Percentiles rank a stretch among this genome's conserved stretches.
These are phyloP conservation scores for Crithidia fasciculata DNA, from an alignment of 208 protist species.

Conservation along the genomic window DNA sequence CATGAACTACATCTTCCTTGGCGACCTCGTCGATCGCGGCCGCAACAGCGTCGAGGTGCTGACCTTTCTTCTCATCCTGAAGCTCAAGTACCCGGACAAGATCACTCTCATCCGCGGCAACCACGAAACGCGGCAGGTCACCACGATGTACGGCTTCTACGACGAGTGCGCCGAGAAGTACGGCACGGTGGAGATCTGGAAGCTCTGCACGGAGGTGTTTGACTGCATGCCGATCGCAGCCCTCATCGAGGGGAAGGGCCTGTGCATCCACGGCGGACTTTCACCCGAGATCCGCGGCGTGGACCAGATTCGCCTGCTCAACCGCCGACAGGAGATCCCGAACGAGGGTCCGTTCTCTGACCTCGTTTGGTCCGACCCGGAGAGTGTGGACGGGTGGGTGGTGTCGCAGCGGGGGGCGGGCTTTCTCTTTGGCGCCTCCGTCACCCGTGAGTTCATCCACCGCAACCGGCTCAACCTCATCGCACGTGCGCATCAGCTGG, in stretches of 20 bases:
- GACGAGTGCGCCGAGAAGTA: constrained; percentile 91
- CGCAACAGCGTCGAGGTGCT: constrained; percentile 95
- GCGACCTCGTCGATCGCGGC: constrained; percentile 96
- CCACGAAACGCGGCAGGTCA: constrained; percentile 89
- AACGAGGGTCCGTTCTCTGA: constrained; percentile 88
- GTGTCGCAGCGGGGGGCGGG: constrained; percentile 87
- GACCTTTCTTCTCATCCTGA: constrained; percentile 92
- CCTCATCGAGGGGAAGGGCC: constrained; percentile 95
- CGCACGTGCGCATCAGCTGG: constrained; percentile 91
- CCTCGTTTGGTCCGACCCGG: constrained; percentile 92
- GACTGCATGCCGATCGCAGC: constrained; percentile 99
- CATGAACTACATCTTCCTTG: constrained; percentile 93
- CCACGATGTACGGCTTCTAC: constrained; percentile 93
- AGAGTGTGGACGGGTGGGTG: constrained; percentile 79
- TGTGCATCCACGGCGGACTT: constrained; percentile 98
- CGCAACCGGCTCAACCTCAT: constrained; percentile 88
- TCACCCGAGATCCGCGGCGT: constrained; percentile 94
- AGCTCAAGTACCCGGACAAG: constrained; percentile 87
- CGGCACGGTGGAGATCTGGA: constrained; percentile 95
- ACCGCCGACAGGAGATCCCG: constrained; percentile 86
- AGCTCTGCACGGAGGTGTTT: constrained; percentile 98
- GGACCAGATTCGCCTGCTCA: constrained; percentile 87
- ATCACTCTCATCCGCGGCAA: constrained; percentile 93
- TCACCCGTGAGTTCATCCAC: constrained; percentile 83
- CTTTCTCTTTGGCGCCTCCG: constrained; percentile 81